Conservation (phyloP, 2,329 filamentous ascomycete species). For the Hymenoscyphus fraxineus region DNA sequence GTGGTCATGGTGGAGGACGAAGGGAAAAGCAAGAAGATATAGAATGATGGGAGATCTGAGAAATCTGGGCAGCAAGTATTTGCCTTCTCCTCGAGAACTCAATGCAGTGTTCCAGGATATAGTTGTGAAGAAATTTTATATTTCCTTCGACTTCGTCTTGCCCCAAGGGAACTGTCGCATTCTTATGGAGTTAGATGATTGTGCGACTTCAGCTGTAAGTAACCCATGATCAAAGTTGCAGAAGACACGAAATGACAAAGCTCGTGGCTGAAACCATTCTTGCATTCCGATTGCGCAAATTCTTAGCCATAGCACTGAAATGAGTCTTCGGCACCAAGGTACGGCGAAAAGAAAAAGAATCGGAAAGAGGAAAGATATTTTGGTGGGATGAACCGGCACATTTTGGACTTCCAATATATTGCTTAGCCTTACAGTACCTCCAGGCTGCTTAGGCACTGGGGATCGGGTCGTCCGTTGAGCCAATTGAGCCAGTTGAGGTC, state of each 20-base stretch:
- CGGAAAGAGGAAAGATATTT: background rate
- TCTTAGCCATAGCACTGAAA: background rate
- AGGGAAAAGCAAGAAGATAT: background rate
- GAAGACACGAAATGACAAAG: background rate
- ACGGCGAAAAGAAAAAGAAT: background rate
- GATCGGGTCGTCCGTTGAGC: background rate
- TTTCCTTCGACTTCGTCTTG: too few species aligned
- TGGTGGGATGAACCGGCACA: background rate
- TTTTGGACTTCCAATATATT: background rate
- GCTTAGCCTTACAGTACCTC: too few species aligned
- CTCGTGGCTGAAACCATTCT: constrained; percentile 7
- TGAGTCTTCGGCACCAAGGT: background rate
- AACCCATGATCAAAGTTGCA: background rate
- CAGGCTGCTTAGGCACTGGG: background rate
- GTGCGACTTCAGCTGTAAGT: background rate
- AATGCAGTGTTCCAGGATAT: too few species aligned
- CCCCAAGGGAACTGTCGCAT: too few species aligned
- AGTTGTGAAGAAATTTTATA: too few species aligned
- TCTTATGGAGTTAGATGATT: too few species aligned
- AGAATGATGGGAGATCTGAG: background rate
- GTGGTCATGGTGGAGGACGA: background rate
- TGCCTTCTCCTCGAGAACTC: background rate
- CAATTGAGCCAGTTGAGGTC: background rate
- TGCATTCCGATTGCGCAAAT: background rate
- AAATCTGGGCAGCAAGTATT: background rate